Evolutionary conservation across 2,329 filamentous ascomycete species (phyloP).

Genomic region (Ophioceras dolichostomum): DNA sequence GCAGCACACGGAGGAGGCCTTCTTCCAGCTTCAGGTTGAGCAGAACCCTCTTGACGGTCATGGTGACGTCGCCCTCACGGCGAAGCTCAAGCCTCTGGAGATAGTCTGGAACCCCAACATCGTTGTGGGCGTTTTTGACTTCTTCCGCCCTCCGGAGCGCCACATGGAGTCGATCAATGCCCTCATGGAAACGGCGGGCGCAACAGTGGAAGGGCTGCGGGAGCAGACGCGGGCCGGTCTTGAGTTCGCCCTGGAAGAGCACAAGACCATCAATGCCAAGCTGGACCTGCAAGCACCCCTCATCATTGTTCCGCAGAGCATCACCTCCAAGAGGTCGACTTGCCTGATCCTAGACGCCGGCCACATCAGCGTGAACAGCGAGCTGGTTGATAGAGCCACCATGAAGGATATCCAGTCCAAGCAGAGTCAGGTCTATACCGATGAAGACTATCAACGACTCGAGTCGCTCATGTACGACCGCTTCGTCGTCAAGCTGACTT

Average conservation of each 20-base stretch:
- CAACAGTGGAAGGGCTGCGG: constrained; percentile 86
- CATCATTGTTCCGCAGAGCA: constrained; percentile 91
- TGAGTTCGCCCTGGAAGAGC: constrained; percentile 92
- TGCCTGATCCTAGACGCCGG: constrained; percentile 94
- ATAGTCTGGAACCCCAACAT: constrained; percentile 97
- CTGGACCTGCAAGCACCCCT: constrained; percentile 90
- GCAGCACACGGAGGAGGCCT: constrained; percentile 45
- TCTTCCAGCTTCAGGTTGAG: constrained; percentile 89
- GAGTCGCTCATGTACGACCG: constrained; percentile 97
- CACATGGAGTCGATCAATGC: constrained; percentile 98
- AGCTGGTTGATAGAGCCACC: constrained; percentile 85
- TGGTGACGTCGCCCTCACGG: constrained; percentile 79
- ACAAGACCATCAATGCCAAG: constrained; percentile 95
- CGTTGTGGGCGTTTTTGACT: constrained; percentile 79
- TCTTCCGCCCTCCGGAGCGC: constrained; percentile 90
- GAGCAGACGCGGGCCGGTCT: constrained; percentile 93
- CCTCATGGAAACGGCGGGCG: constrained; percentile 88
- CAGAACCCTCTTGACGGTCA: constrained; percentile 89
- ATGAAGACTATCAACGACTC: constrained; percentile 76
- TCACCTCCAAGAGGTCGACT: constrained; percentile 65
- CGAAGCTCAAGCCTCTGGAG: constrained; percentile 90
- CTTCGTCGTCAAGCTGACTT: constrained; percentile 84
- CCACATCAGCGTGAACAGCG: constrained; percentile 87
- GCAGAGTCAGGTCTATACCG: constrained; percentile 74
- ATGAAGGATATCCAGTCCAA: constrained; percentile 85